phyloP scores from a whole-genome alignment of 345 rosid genomes.

The Alliaria petiolata region DNA sequence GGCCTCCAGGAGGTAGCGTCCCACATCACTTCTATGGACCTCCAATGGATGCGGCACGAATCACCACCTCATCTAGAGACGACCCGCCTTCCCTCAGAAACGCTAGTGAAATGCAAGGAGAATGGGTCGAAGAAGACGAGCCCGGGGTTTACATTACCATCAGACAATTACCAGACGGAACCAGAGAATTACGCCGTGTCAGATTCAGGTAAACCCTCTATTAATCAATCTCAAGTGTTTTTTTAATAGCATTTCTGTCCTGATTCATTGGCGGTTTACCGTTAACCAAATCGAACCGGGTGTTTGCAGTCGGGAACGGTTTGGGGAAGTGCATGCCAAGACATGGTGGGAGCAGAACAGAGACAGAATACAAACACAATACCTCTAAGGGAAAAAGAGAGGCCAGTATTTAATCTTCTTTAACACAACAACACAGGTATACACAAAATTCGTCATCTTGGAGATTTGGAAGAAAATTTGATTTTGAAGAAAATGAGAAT shows the following conservation, averaged over 20 bases:
- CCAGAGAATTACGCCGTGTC: constrained; percentile 93
- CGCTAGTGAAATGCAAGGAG: constrained; percentile 85
- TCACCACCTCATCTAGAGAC: constrained; percentile 83
- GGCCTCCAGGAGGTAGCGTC: constrained; percentile 19
- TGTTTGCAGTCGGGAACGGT: constrained; percentile 75
- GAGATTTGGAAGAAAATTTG: constrained; percentile 8
- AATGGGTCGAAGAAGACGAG: constrained; percentile 95
- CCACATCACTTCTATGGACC: constrained; percentile 43
- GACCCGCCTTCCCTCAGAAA: constrained; percentile 77
- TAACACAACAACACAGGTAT: constrained; percentile 22
- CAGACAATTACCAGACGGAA: constrained; percentile 86
- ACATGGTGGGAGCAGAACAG: constrained; percentile 98
- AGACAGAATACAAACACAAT: constrained; percentile 93
- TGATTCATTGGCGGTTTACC: not conserved
- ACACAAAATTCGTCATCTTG: constrained; percentile 14
- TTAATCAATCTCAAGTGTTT: not conserved
- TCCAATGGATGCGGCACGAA: constrained; percentile 59
- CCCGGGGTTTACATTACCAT: constrained; percentile 95
- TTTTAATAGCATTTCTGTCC: not conserved
- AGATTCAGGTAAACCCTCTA: constrained; percentile 85
- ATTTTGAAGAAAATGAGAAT: not conserved
- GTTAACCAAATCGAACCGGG: constrained; percentile 3
- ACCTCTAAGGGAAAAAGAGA: constrained; percentile 46
- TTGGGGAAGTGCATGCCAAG: constrained; percentile 92
- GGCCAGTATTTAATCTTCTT: constrained; percentile 19